Percentiles rank a stretch among this genome's conserved stretches.
Evolutionary conservation across 805 yeast species (phyloP).

Genomic region (Metschnikowia cerradonensis): DNA sequence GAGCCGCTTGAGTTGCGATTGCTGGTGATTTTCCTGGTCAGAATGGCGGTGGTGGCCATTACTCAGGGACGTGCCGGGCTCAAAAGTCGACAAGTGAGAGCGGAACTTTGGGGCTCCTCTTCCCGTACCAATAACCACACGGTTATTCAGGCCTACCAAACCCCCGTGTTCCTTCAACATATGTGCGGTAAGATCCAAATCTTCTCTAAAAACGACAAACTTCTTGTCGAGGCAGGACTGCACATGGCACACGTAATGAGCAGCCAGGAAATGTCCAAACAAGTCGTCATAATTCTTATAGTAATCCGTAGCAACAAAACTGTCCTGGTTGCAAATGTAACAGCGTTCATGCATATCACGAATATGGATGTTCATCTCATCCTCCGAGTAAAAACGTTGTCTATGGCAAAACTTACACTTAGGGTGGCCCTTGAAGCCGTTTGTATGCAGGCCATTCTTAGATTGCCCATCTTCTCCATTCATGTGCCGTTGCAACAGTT

Average conservation of each 20-base stretch:
- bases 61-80: conserved; percentile 11
- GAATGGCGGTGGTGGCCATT: conserved; percentile 7
- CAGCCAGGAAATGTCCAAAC: conserved; percentile 65
- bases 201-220: conserved; percentile 88
- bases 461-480: conserved; percentile 51
- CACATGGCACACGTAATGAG: conserved; percentile 76
- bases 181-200: conserved; percentile 82
- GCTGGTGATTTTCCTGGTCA: conserved; percentile 6
- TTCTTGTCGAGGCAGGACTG: conserved; percentile 79
- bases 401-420: conserved; percentile 75
- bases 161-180: conserved; percentile 78
- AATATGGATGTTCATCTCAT: conserved; percentile 79
- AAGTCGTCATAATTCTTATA: conserved; percentile 73
- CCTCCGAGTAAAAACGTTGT: conserved; percentile 78
- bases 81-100: conserved; percentile 62
- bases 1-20: conserved; percentile 46
- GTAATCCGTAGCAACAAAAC: conserved; percentile 57
- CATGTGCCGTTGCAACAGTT: conserved; percentile 67
- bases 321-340: conserved; percentile 75
- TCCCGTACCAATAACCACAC: conserved; percentile 36
- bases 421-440: conserved; percentile 88
- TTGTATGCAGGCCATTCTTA: conserved; percentile 10
- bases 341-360: conserved; percentile 85
- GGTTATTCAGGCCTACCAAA: conserved; percentile 43
- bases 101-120: conserved; percentile 37